A percentile compares a stretch with the other conserved stretches of the same genome.
Evolutionary conservation across 345 rosid genomes (phyloP).

Genomic region (Bruguiera gymnorhiza): DNA sequence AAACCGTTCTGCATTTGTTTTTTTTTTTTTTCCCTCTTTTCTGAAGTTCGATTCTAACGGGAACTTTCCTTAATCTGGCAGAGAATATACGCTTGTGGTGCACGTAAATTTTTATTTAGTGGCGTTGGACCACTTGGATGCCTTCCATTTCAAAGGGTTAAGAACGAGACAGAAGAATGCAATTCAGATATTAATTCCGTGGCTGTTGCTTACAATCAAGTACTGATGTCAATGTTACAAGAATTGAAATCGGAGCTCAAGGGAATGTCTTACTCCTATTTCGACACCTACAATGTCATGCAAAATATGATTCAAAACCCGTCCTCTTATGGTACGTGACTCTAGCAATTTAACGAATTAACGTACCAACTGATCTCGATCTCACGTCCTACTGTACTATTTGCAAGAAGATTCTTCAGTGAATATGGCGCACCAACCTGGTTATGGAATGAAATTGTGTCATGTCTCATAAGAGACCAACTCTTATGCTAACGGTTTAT

Average conservation of each 20-base stretch:
- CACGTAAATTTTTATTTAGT: constrained; percentile 45
- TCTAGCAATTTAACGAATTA: too few relatives aligned
- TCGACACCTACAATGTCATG: constrained; percentile 44
- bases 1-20: neutral
- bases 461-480: too few relatives aligned
- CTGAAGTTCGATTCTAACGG: neutral
- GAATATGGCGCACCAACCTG: too few relatives aligned
- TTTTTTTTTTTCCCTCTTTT: neutral
- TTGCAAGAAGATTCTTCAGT: too few relatives aligned
- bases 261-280: constrained; percentile 48
- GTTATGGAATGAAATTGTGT: too few relatives aligned
- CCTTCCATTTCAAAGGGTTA: constrained; percentile 43
- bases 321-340: constrained; percentile 38
- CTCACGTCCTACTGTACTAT: too few relatives aligned
- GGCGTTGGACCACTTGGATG: constrained; percentile 63
- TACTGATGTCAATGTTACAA: constrained; percentile 35
- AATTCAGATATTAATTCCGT: constrained; percentile 37
- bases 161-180: constrained; percentile 42
- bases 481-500: neutral
- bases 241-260: constrained; percentile 37
- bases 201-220: constrained; percentile 45
- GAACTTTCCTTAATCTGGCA: constrained; percentile 11
- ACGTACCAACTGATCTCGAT: too few relatives aligned
- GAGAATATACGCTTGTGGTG: constrained; percentile 43
- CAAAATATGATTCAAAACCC: constrained; percentile 45